Percentiles rank a stretch among this genome's conserved stretches.
phyloP scores from a whole-genome alignment of 106 monocot species.

The Cymbidium sinense region DNA sequence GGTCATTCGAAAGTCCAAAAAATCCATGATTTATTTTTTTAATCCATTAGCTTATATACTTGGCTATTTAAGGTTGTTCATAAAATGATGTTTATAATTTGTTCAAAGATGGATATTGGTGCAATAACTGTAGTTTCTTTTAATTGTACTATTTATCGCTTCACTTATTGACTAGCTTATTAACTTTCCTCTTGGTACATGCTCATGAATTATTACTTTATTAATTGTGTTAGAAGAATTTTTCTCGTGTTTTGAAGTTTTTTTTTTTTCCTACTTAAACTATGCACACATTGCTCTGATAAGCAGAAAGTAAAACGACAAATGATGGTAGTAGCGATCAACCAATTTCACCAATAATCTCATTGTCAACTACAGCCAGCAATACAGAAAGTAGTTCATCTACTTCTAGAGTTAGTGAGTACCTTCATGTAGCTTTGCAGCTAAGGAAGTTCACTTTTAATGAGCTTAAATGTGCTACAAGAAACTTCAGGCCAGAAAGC shows the following conservation, averaged over 20 bases:
- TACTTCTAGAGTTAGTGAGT: slow-evolving; percentile 24
- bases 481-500: slow-evolving; percentile 37
- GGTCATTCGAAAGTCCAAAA: not conserved
- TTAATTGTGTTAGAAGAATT: not conserved
- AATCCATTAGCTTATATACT: not conserved
- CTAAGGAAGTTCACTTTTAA: slow-evolving; percentile 31
- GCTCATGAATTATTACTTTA: not conserved
- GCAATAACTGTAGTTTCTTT: not conserved
- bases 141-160: not conserved
- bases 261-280: not conserved
- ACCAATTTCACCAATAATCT: slow-evolving; percentile 19
- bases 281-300: not conserved
- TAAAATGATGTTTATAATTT: not conserved
- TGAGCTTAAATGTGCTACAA: slow-evolving; percentile 33
- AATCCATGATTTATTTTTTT: not conserved
- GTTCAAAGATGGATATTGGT: not conserved
- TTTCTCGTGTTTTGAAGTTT: not conserved
- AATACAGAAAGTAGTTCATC: slow-evolving; percentile 37
- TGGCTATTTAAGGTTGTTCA: not conserved
- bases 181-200: not conserved
- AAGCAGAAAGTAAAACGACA: slow-evolving; percentile 29
- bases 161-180: not conserved
- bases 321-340: slow-evolving; percentile 22
- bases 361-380: slow-evolving; percentile 28
- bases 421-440: slow-evolving; percentile 20